Percentiles rank a stretch among this genome's conserved stretches.
Evolutionary conservation across 805 yeast species (phyloP).

Genomic region (Candida broadrunensis): DNA sequence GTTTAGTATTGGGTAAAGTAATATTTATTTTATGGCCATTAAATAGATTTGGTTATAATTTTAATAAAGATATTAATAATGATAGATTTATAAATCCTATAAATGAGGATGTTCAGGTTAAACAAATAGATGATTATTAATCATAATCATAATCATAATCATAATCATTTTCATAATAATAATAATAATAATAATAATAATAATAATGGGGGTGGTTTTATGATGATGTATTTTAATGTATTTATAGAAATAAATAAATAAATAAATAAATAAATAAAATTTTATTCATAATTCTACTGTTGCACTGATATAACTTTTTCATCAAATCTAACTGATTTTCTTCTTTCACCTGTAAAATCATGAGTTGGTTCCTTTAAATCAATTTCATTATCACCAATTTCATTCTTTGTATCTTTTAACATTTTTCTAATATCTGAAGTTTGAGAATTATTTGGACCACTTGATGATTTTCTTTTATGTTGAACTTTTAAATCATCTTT

Average conservation of each 20-base stretch:
- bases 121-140: too few species aligned
- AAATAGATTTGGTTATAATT: conserved; percentile 25
- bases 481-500: conserved; percentile 46
- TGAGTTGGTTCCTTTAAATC: conserved; percentile 47
- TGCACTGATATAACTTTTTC: conserved; percentile 43
- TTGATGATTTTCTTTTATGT: conserved; percentile 45
- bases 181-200: too few species aligned
- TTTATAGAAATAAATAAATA: too few species aligned
- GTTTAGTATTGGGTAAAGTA: conserved; percentile 77
- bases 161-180: too few species aligned
- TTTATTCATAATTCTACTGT: neutral
- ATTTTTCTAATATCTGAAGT: conserved; percentile 44
- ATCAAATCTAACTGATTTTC: conserved; percentile 66
- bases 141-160: too few species aligned
- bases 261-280: too few species aligned
- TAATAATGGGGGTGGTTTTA: too few species aligned
- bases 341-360: conserved; percentile 39
- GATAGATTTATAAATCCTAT: too few species aligned
- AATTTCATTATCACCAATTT: conserved; percentile 34
- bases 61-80: too few species aligned
- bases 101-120: too few species aligned
- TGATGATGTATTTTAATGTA: too few species aligned
- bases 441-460: conserved; percentile 16
- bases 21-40: conserved; percentile 67
- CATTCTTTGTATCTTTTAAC: conserved; percentile 39